Conservation (phyloP, 2,329 filamentous ascomycete species). For the Aschersonia sp. region DNA sequence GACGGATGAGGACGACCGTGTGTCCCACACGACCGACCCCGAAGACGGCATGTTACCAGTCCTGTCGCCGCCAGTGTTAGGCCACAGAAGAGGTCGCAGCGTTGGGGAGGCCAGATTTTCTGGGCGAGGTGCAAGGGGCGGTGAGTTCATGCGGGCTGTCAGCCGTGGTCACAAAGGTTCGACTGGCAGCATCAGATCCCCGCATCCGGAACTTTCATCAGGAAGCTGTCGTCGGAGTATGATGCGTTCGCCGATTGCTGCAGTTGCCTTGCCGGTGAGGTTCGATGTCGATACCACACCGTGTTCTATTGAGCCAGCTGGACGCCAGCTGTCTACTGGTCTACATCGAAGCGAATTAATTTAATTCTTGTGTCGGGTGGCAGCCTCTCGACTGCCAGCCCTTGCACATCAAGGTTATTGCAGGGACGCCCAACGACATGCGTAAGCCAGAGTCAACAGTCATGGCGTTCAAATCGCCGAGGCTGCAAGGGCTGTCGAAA, state of each 20-base stretch:
- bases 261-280: constrained; percentile 17
- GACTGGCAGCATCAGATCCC: constrained; percentile 10
- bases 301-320: constrained; percentile 16
- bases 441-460: too few species aligned
- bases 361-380: too few species aligned
- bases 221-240: constrained; percentile 14
- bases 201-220: constrained; percentile 20
- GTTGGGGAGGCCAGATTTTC: constrained; percentile 36
- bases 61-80: constrained; percentile 28
- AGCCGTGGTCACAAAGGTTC: constrained; percentile 38
- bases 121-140: constrained; percentile 40
- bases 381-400: too few species aligned
- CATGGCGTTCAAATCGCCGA: too few species aligned
- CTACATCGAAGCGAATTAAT: constrained; percentile 36
- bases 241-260: constrained; percentile 14
- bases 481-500: too few species aligned
- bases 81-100: constrained; percentile 44
- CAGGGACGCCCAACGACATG: too few species aligned
- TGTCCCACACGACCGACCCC: constrained; percentile 16
- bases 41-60: constrained; percentile 29
- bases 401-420: too few species aligned
- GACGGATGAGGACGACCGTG: constrained; percentile 42
- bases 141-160: constrained; percentile 44
- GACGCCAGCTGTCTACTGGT: constrained; percentile 32
- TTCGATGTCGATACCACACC: constrained; percentile 22